Evolutionary conservation across 805 yeast species (phyloP).

Genomic region (Vanderwaltozyma verrucispora): DNA sequence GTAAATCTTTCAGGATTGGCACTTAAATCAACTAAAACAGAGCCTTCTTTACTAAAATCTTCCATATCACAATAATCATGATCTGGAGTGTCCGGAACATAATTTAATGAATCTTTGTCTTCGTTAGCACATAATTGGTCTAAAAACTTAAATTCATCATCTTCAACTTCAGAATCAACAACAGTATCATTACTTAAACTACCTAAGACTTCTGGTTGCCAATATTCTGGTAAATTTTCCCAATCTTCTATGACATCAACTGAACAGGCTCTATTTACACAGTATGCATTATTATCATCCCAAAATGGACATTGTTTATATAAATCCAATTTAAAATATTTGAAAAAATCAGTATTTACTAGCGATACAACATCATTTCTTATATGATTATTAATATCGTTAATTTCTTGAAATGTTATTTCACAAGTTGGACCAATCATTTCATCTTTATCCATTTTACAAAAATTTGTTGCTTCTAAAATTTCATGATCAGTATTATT

Average conservation of each 20-base stretch:
- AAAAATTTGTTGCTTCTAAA: slow-evolving; percentile 17
- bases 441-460: slow-evolving; percentile 26
- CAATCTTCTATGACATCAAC: slow-evolving; percentile 75
- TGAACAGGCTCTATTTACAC: slow-evolving; percentile 83
- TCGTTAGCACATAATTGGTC: slow-evolving; percentile 28
- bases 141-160: slow-evolving; percentile 28
- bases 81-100: slow-evolving; percentile 25
- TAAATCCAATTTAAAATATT: slow-evolving; percentile 76
- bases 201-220: slow-evolving; percentile 62
- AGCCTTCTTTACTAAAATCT: slow-evolving; percentile 45
- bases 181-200: slow-evolving; percentile 25
- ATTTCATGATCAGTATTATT: not conserved
- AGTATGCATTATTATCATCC: slow-evolving; percentile 67
- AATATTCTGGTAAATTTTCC: slow-evolving; percentile 56
- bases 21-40: slow-evolving; percentile 75
- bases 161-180: slow-evolving; percentile 20
- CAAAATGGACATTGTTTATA: slow-evolving; percentile 80
- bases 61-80: slow-evolving; percentile 64
- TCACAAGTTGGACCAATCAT: slow-evolving; percentile 30
- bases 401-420: slow-evolving; percentile 37
- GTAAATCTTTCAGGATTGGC: slow-evolving; percentile 95
- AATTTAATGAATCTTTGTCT: slow-evolving; percentile 3
- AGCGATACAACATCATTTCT: slow-evolving; percentile 48
- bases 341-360: slow-evolving; percentile 70
- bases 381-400: slow-evolving; percentile 40